Conservation (phyloP, 2,329 filamentous ascomycete species). For the Hyphodiscus sp. region DNA sequence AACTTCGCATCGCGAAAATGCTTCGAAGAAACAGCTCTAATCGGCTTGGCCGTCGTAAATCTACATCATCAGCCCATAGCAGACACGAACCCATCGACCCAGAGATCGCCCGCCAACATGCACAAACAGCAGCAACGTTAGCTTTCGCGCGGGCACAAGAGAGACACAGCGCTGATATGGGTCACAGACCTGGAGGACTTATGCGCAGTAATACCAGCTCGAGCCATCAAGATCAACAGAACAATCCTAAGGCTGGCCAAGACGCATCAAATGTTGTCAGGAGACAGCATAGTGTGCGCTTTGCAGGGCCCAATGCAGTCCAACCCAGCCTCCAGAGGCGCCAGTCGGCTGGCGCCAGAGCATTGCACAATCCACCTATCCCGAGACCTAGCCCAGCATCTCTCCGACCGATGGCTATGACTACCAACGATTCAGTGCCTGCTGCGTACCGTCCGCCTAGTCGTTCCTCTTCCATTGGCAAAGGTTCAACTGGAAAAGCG, state of each 20-base stretch:
- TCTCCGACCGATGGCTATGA: constrained; percentile 23
- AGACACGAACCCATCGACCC: constrained; percentile 45
- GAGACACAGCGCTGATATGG: constrained; percentile 32
- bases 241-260: constrained; percentile 15
- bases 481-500: constrained; percentile 19
- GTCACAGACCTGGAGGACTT: constrained; percentile 24
- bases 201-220: constrained; percentile 9
- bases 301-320: constrained; percentile 26
- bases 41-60: constrained; percentile 46
- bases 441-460: constrained; percentile 27
- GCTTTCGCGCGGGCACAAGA: constrained; percentile 51
- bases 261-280: constrained; percentile 28
- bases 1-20: constrained; percentile 21
- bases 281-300: constrained; percentile 51
- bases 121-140: constrained; percentile 53
- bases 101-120: constrained; percentile 47
- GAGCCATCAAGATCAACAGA: constrained; percentile 7
- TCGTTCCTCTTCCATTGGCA: constrained; percentile 28
- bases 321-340: constrained; percentile 8
- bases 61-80: constrained; percentile 42
- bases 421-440: constrained; percentile 23
- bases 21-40: constrained; percentile 36
- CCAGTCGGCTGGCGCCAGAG: constrained; percentile 20
- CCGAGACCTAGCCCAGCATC: constrained; percentile 16
- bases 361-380: constrained; percentile 10